phyloP scores from a whole-genome alignment of 768 basidiomycete species.

The Xerocomellus amylosporus region DNA sequence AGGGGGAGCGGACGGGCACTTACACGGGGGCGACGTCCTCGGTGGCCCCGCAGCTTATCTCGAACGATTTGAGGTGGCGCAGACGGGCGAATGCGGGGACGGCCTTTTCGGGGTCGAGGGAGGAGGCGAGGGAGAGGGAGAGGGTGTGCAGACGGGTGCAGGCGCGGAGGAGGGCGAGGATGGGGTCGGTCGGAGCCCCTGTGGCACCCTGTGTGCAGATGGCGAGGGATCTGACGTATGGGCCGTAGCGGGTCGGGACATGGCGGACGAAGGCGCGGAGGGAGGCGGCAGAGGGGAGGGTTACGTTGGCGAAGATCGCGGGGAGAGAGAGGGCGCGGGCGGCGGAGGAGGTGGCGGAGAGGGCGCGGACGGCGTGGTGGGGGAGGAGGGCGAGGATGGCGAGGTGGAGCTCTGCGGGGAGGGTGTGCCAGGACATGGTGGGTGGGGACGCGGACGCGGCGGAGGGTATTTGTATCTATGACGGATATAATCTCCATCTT shows the following conservation, averaged over 20 bases:
- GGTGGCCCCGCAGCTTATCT: constrained; percentile 26
- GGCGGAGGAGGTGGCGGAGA: constrained; percentile 48
- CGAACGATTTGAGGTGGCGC: constrained; percentile 14
- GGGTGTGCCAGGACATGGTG: constrained; percentile 45
- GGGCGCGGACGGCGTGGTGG: constrained; percentile 40
- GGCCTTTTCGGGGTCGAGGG: constrained; percentile 17
- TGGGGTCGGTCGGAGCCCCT: constrained; percentile 41
- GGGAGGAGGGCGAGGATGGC: constrained; percentile 52
- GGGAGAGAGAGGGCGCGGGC: constrained; percentile 58
- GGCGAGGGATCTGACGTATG: constrained; percentile 51
- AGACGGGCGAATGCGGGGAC: constrained; percentile 26
- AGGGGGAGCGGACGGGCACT: constrained; percentile 1
- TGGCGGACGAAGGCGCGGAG: constrained; percentile 51
- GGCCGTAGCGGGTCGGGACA: constrained; percentile 55
- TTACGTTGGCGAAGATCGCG: constrained; percentile 56
- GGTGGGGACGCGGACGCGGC: neutral
- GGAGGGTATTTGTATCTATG: constrained; percentile 1
- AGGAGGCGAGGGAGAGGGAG: constrained; percentile 26
- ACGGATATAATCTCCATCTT: constrained; percentile 17
- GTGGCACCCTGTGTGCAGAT: constrained; percentile 40
- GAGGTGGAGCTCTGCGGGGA: constrained; percentile 68
- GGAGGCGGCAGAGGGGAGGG: constrained; percentile 44
- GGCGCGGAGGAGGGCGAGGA: constrained; percentile 49
- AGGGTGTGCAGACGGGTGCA: constrained; percentile 42
- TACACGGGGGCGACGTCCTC: constrained; percentile 39